Percentiles rank a stretch among this genome's conserved stretches.
phyloP scores from a whole-genome alignment of 148 eudicot species.

The Rheum nobile region DNA sequence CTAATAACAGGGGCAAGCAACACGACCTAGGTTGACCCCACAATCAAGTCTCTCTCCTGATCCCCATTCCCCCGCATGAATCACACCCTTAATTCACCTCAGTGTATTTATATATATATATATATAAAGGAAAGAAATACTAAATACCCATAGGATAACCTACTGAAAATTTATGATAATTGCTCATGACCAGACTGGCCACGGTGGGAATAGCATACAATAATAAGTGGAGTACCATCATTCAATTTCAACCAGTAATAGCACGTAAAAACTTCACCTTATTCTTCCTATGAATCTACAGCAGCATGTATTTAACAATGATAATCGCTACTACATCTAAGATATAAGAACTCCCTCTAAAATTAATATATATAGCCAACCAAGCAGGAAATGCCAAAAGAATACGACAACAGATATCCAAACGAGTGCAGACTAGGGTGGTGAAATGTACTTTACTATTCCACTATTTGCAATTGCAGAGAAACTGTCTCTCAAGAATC shows the following conservation, averaged over 20 bases:
- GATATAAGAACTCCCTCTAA: not conserved
- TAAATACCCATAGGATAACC: not conserved
- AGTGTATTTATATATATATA: not conserved
- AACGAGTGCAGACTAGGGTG: not conserved
- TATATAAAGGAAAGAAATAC: not conserved
- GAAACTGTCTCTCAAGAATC: not conserved
- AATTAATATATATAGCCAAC: not conserved
- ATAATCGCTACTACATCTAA: not conserved
- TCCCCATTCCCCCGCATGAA: not conserved
- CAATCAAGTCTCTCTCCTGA: not conserved
- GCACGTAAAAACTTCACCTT: not conserved
- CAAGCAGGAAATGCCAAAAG: not conserved
- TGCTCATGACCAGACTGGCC: not conserved
- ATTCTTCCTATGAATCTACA: not conserved
- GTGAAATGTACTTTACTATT: not conserved
- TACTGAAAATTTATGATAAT: not conserved
- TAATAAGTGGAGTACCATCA: not conserved
- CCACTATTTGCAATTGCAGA: not conserved
- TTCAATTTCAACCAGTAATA: not conserved
- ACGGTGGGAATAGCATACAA: not conserved
- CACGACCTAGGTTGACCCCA: not conserved
- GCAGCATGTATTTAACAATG: not conserved
- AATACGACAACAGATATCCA: not conserved
- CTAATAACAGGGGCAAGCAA: not conserved
- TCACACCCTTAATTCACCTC: not conserved